phyloP scores from a whole-genome alignment of 169 alveolate species.

The Cryptosporidium baileyi region DNA sequence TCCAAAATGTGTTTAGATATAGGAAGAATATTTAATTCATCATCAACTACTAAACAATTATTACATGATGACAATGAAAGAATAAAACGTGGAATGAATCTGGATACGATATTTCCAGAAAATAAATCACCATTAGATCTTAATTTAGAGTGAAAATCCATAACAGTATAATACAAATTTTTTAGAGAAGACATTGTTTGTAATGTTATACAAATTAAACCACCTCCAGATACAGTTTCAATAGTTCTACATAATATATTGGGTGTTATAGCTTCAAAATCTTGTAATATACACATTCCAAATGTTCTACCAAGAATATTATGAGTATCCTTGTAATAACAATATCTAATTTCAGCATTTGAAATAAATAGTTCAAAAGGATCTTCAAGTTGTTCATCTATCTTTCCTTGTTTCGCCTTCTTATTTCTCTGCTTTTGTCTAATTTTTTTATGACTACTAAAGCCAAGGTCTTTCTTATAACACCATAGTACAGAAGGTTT shows the following conservation, averaged over 20 bases:
- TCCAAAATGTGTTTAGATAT: constrained; percentile 81
- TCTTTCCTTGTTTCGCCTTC: constrained; percentile 89
- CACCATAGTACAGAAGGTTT: constrained; percentile 97
- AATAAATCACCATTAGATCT: constrained; percentile 35
- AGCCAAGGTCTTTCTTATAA: constrained; percentile 97
- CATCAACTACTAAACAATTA: constrained; percentile 96
- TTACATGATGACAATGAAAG: constrained; percentile 83
- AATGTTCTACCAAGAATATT: constrained; percentile 95
- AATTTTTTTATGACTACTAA: constrained; percentile 94
- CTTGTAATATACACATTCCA: constrained; percentile 96
- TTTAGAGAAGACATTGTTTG: constrained; percentile 87
- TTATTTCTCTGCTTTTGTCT: constrained; percentile 93
- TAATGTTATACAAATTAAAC: constrained; percentile 89
- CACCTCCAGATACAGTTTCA: constrained; percentile 99
- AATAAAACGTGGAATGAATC: constrained; percentile 73
- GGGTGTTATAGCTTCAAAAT: constrained; percentile 99
- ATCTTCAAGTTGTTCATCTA: constrained; percentile 93
- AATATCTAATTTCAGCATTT: constrained; percentile 94
- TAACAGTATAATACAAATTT: constrained; percentile 85
- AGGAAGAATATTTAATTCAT: constrained; percentile 98
- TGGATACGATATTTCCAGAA: constrained; percentile 37
- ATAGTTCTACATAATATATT: constrained; percentile 98
- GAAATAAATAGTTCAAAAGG: constrained; percentile 95
- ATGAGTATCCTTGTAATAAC: constrained; percentile 96
- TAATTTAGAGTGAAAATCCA: constrained; percentile 95